These are phyloP conservation scores for Microbotryum violaceum DNA, from an alignment of 1,284 basidiomycete species.

Conservation along the genomic window DNA sequence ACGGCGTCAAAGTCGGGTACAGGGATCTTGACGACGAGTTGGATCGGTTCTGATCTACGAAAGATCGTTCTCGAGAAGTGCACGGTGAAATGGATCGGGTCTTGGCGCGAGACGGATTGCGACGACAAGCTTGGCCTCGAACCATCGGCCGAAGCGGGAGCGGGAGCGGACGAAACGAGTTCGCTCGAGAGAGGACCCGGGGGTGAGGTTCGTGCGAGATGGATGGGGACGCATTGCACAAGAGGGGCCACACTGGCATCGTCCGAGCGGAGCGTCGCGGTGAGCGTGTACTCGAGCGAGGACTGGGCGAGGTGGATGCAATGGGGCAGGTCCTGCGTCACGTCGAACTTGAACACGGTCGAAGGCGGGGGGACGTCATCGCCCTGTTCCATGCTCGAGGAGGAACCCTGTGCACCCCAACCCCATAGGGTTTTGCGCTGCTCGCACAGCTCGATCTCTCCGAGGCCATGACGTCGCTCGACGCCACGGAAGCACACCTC, in stretches of 20 bases:
- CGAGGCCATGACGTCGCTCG: constrained; percentile 38
- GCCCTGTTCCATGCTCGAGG: not conserved
- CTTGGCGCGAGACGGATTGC: not conserved
- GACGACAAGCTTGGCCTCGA: not conserved
- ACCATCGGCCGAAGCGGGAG: not conserved
- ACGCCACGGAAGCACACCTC: constrained; percentile 19
- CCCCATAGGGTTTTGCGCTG: constrained; percentile 18
- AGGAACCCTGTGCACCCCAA: constrained; percentile 7
- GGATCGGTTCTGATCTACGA: constrained; percentile 17
- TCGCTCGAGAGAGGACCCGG: constrained; percentile 5
- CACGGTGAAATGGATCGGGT: constrained; percentile 14
- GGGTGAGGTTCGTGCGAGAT: constrained; percentile 19
- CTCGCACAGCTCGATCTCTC: constrained; percentile 66
- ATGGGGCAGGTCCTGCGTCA: constrained; percentile 27
- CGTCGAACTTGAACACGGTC: constrained; percentile 18
- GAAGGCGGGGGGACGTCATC: constrained; percentile 13
- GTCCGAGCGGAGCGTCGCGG: constrained; percentile 9
- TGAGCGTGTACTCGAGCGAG: constrained; percentile 24
- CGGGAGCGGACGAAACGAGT: not conserved
- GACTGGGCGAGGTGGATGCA: constrained; percentile 26
- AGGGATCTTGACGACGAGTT: constrained; percentile 17
- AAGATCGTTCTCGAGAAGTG: constrained; percentile 14
- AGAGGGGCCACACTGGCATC: constrained; percentile 2
- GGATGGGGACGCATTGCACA: constrained; percentile 15
- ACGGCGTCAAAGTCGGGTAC: constrained; percentile 22